phyloP scores from a whole-genome alignment of 768 basidiomycete genomes.

The Tulasnella calospora region DNA sequence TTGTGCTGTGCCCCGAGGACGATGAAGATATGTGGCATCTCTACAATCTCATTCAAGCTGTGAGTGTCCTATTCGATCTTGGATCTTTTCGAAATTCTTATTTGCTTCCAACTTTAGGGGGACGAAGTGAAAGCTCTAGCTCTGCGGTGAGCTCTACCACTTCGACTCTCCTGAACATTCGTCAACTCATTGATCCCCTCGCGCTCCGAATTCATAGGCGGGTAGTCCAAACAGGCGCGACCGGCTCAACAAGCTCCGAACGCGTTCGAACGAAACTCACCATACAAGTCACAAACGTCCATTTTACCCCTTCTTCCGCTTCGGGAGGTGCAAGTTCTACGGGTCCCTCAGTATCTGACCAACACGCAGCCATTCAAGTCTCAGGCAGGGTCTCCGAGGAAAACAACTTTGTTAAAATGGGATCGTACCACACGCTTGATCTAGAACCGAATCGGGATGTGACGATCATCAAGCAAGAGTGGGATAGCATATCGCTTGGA shows the following conservation, averaged over 20 bases:
- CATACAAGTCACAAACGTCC: conserved; percentile 68
- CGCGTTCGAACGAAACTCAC: conserved; percentile 82
- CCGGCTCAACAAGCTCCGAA: conserved; percentile 90
- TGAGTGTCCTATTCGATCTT: conserved; percentile 32
- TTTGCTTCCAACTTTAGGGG: conserved; percentile 40
- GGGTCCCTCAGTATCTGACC: conserved; percentile 35
- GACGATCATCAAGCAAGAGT: conserved; percentile 80
- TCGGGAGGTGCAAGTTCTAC: conserved; percentile 30
- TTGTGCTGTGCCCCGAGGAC: conserved; percentile 91
- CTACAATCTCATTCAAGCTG: conserved; percentile 89
- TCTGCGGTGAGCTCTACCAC: conserved; percentile 52
- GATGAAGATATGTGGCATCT: conserved; percentile 99
- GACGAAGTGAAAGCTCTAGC: conserved; percentile 83
- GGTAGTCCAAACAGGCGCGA: conserved; percentile 84
- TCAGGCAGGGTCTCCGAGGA: conserved; percentile 80
- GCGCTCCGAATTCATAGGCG: conserved; percentile 39
- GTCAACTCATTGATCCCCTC: background rate
- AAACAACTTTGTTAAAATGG: conserved; percentile 84
- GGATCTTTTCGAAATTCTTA: background rate
- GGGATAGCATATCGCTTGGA: conserved; percentile 84
- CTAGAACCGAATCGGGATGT: conserved; percentile 88
- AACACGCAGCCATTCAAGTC: conserved; percentile 62
- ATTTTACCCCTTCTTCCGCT: conserved; percentile 67
- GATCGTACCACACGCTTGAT: conserved; percentile 92
- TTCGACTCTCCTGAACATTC: background rate